Evolutionary conservation across 352 stramenopile genomes (phyloP), one percentile per base, ranked within the genome.

Genomic region (Phytophthora litchii): DNA sequence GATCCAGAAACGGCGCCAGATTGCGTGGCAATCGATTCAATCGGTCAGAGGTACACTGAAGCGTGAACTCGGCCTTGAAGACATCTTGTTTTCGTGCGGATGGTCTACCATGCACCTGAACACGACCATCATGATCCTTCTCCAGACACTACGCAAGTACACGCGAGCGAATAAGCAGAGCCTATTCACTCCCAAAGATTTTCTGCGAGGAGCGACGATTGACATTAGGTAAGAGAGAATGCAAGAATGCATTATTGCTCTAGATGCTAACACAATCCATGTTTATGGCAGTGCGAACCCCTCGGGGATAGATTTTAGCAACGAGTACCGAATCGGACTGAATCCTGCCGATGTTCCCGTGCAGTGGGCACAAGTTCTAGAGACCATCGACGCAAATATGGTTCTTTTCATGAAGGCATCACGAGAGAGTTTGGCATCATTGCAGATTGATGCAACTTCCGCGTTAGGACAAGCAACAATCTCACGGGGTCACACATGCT

Each of bases 71-170:
- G 71, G 71, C 0, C 44, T 89, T 21, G 44, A 64, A 1, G 71
- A 88, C 31, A 51, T 89, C 17, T 10, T 60, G 16, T 76, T 67
- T 23, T 85, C 75, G 43, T 89, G 80, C 19, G 77, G 74, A 9
- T 89, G 80, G 80, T 76, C 77, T 16, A 76, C 80, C 0, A 52
- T 88, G 38, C 77, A 82, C n/a, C 51, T 89, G 16, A 88, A 88
- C 21, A 77, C 73, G 45, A 81, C 77, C 12, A 44, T 78, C 11
- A 79, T 89, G 73, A 74, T 78, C 40, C 64, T 89, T 38, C 64
- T 83, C 12, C 76, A 86, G 53, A 86, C 73, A 4, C 61, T 89
- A 5, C 77, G 77, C 27, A 83, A 86, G 53, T 80, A 73, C 35
- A 51, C 52, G 9, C 47, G 47, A n/a, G 63, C 64, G 10, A 75